Conservation (phyloP, 352 stramenopile species). For the Phytophthora meadii region DNA sequence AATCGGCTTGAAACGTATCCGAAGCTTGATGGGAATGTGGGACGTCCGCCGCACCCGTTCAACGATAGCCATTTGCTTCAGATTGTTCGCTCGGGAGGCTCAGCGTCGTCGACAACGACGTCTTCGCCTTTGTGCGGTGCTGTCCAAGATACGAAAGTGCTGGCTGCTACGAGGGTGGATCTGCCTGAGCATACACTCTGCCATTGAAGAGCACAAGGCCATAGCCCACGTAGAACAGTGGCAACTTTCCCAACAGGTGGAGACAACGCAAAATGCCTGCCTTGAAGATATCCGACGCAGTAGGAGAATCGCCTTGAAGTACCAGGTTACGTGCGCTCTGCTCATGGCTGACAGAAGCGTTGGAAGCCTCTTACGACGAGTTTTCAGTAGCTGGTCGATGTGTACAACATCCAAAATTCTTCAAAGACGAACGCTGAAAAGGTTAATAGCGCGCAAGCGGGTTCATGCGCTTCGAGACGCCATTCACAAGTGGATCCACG, state of each 20-base stretch:
- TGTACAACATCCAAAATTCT: background rate
- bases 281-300: constrained; percentile 24
- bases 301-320: constrained; percentile 31
- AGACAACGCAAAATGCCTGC: constrained; percentile 21
- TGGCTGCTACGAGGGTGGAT: constrained; percentile 36
- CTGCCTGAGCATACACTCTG: constrained; percentile 21
- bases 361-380: constrained; percentile 10
- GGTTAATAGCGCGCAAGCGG: constrained; percentile 14
- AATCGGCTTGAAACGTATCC: constrained; percentile 1
- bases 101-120: constrained; percentile 18
- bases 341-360: constrained; percentile 33
- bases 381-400: constrained; percentile 29
- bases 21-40: background rate
- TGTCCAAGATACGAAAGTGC: constrained; percentile 12
- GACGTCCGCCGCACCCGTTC: constrained; percentile 4
- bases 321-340: constrained; percentile 45
- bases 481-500: constrained; percentile 16
- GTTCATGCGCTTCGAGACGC: constrained; percentile 5
- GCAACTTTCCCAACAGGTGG: constrained; percentile 26
- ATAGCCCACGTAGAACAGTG: constrained; percentile 28
- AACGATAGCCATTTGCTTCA: constrained; percentile 10
- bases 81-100: constrained; percentile 8
- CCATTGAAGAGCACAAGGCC: constrained; percentile 22
- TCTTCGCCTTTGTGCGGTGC: constrained; percentile 26
- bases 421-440: constrained; percentile 13